Evolutionary conservation across 1,284 basidiomycete genomes (phyloP), one percentile per base, ranked within the genome.

Genomic region (Schizophyllum amplum): DNA sequence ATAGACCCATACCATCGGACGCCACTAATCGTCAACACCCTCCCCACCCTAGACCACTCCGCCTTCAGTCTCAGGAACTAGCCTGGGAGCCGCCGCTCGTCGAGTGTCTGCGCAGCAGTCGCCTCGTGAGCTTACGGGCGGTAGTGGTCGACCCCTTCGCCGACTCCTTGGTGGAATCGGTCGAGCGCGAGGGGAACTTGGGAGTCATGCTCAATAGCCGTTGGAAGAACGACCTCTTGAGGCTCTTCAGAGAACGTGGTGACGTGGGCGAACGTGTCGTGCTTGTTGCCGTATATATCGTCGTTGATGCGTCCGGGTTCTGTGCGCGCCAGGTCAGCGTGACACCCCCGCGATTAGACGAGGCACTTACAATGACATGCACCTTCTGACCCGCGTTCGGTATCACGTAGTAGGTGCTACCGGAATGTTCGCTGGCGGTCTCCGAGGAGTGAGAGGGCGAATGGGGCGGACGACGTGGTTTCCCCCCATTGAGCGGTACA

Each of bases 321-420:
- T 71, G 70, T 59, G 67, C 66, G 76, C 77, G 62, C 52, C 59
- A 63, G 27, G 57, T 61, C 55, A 55, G 55, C 17, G 59, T 33
- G 42, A 60, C 57, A 23, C 52, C 57, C 5, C 15, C 20, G 22
- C 4, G 48, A 46, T 50, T 20, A 50, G 58, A 58, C 53, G 57
- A 59, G 47, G 23, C 17, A 81, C 86, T 75, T 69, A 87, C 86
- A 64, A 88, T 75, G 61, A 86, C 77, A 65, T 83, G 83, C 57
- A 86, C 78, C 63, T 86, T 88, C 66, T 86, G 84, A 21, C 82
- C 83, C 9, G 79, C 77, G 13, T 77, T 75, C 4, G 84, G 83
- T 25, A 86, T 73, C 61, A 87, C 80, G 67, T 87, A 87, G 71
- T 87, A 88, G 5, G 86, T 87, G 65, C 83, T 81, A 20, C 78